Base-by-base conservation (phyloP, 2,329 filamentous ascomycete genomes). In the Neoscytalidium dimidiatum region DNA sequence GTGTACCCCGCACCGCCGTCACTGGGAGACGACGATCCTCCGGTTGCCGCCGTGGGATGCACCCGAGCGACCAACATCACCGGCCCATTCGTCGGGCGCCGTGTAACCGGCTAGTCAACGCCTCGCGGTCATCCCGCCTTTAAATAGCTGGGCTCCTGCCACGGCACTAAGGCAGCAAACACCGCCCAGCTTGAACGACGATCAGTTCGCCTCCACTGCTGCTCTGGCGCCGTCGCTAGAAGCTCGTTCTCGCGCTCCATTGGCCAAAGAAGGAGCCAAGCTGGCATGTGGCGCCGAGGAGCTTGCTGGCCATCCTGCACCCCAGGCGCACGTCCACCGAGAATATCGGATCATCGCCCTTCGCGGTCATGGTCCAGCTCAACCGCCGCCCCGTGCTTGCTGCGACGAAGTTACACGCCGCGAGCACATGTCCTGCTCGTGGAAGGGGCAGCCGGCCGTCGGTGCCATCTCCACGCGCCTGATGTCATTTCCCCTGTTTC, bases 41-140 rank as follows among this genome's bases (percentile, higher is more conserved):
- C 13, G 3, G 38, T 17, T 41, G 38, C 44, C 19, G 44, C 44
- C 44, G 26, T 21, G 44, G 26, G 44, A 23, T 14, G 21, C 53
- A 26, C 17, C 53, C 26, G 35, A 23, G 26, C 35, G 35, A 41
- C 28, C 33, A 48, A 61, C 41, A 61, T 61, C 57, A 23, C 21
- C 56, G n/a, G n/a, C 53, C 31, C 53, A 26, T 38, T 35, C 33
- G 53, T 23, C 56, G 29, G 51, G 26, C 51, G 21, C 26, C n/a
- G 48, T 48, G 44, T 14, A 21, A 48, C 44, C 56, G 19, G 19
- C 31, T 19, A 14, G 38, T 26, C 41, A 44, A 57, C 62, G 62
- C 62, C 62, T 57, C 62, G 51, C 41, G 29, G 62, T 64, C 62
- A 64, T 57, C 17, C 62, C 46, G 44, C 49, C 23, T 38, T 19